phyloP scores from a whole-genome alignment of 257 asterid genomes.

The Przewalskia tangutica region DNA sequence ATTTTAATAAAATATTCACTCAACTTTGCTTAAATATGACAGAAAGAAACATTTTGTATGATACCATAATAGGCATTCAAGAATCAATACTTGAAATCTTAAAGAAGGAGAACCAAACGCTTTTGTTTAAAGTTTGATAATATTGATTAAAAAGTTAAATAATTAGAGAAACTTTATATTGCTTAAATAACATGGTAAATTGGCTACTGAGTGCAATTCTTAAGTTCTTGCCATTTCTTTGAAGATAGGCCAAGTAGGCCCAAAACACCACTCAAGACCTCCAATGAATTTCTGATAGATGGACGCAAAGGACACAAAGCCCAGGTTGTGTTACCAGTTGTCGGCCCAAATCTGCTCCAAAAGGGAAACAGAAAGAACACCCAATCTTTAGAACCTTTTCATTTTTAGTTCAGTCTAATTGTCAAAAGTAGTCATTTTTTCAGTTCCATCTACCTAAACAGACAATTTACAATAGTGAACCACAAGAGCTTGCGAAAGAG shows the following conservation, averaged over 20 bases:
- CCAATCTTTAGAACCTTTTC: background rate
- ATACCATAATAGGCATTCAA: background rate
- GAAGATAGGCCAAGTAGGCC: background rate
- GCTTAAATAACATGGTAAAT: background rate
- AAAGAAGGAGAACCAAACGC: no score
- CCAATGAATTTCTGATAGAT: background rate
- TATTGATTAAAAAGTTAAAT: no score
- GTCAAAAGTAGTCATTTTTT: background rate
- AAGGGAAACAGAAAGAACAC: no score
- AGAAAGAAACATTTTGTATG: background rate
- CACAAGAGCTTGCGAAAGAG: constrained; percentile 8
- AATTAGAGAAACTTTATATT: no score
- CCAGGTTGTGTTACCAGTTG: background rate
- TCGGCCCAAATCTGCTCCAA: background rate
- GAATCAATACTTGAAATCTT: background rate
- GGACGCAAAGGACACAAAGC: background rate
- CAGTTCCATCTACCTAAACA: background rate
- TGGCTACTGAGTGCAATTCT: background rate
- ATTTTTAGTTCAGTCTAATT: background rate
- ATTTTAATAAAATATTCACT: background rate
- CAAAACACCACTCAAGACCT: background rate
- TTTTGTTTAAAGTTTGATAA: no score
- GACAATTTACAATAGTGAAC: background rate
- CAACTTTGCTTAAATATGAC: background rate
- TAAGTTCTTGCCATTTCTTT: background rate